A percentile compares a stretch with the other conserved stretches of the same genome.
These are phyloP conservation scores for Penicillium psychrosexuale DNA, from an alignment of 2,329 filamentous ascomycete genomes.

Conservation along the genomic window DNA sequence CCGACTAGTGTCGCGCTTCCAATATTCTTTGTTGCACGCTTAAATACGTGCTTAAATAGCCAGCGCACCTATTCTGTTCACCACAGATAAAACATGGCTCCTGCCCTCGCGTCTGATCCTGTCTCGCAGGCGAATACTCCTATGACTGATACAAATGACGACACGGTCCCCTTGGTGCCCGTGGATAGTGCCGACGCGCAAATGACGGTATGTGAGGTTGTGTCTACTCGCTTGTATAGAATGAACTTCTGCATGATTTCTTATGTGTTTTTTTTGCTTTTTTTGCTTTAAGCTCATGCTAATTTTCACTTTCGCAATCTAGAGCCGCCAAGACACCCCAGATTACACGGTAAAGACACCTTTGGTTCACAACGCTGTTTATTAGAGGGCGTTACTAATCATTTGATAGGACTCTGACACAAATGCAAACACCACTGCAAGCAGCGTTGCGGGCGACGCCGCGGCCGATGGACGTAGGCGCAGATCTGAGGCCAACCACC, in stretches of 20 bases:
- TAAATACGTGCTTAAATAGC: constrained; percentile 10
- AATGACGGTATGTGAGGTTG: constrained; percentile 30
- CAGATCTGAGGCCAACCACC: constrained; percentile 80
- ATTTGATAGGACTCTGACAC: constrained; percentile 59
- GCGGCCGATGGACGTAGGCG: constrained; percentile 74
- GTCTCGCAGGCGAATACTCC: constrained; percentile 47
- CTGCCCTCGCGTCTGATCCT: constrained; percentile 39
- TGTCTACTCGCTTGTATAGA: not conserved
- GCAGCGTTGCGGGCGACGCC: constrained; percentile 78
- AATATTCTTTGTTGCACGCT: constrained; percentile 4
- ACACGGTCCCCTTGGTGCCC: constrained; percentile 34
- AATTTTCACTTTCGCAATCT: constrained; percentile 3
- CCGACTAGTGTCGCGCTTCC: constrained; percentile 7
- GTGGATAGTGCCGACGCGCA: constrained; percentile 39
- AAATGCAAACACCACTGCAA: constrained; percentile 67
- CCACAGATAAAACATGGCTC: constrained; percentile 40
- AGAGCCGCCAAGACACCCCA: constrained; percentile 58
- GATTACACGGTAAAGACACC: constrained; percentile 55
- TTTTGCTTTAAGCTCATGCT: constrained; percentile 5
- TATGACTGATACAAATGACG: constrained; percentile 45
- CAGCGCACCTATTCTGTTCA: constrained; percentile 23
- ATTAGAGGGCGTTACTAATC: not conserved
- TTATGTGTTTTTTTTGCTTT: not conserved
- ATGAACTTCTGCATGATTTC: too few relatives aligned
- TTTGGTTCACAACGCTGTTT: not conserved